Evolutionary conservation across 2,329 filamentous ascomycete genomes (phyloP).

Genomic region (Aspergillus sojae): DNA sequence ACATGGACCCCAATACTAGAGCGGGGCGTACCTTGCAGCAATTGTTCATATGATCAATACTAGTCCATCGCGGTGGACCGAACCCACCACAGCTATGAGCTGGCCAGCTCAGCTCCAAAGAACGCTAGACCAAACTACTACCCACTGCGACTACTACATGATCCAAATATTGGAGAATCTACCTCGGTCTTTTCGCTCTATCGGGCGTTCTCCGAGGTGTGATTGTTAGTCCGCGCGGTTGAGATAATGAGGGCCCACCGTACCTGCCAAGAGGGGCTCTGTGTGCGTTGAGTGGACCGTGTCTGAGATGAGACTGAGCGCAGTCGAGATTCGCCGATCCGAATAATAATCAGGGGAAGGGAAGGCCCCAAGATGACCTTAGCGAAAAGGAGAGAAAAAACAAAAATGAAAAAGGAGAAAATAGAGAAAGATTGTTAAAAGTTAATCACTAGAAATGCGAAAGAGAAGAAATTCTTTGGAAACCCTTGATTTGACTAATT

Average conservation of each 20-base stretch:
- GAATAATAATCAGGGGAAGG: neutral
- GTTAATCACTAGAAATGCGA: neutral
- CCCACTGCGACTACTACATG: neutral
- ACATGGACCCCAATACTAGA: neutral
- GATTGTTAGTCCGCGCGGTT: neutral
- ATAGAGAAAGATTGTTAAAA: neutral
- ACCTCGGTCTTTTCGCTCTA: slow-evolving; percentile 6
- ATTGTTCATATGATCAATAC: slow-evolving; percentile 7
- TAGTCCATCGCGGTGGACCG: neutral
- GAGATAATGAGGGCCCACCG: slow-evolving; percentile 4
- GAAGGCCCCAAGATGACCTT: neutral
- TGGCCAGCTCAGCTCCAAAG: slow-evolving; percentile 1
- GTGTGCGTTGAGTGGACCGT: slow-evolving; percentile 4
- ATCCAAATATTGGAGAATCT: neutral
- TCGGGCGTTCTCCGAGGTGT: slow-evolving; percentile 8
- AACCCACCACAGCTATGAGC: slow-evolving; percentile 8
- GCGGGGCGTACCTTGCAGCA: slow-evolving; percentile 7
- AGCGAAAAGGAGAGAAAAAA: neutral
- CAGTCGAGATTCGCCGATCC: slow-evolving; percentile 2
- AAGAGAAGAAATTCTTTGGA: slow-evolving; percentile 12
- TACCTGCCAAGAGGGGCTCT: slow-evolving; percentile 9
- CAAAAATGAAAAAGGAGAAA: neutral
- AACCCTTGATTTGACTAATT: slow-evolving; percentile 37
- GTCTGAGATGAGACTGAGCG: neutral
- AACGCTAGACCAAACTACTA: neutral